phyloP scores from a whole-genome alignment of 257 asterid genomes.

The Rubia yunnanensis region DNA sequence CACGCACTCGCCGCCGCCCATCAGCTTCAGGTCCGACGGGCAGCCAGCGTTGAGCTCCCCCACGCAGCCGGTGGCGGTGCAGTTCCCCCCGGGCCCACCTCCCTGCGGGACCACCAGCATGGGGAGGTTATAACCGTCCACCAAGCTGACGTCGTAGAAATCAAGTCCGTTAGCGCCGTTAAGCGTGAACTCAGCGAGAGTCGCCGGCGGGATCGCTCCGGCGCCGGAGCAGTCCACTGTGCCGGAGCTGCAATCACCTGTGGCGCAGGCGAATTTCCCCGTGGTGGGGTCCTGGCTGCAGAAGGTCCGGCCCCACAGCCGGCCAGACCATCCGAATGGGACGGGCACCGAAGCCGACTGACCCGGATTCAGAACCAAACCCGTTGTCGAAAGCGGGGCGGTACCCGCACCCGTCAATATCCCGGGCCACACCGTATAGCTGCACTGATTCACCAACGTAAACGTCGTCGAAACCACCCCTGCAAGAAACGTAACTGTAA shows the following conservation, averaged over 20 bases:
- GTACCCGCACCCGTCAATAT: constrained; percentile 52
- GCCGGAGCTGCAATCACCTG: constrained; percentile 70
- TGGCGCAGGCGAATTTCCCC: constrained; percentile 46
- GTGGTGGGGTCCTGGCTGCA: constrained; percentile 42
- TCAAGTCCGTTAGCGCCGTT: constrained; percentile 61
- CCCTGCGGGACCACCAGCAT: constrained; percentile 61
- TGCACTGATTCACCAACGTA: constrained; percentile 54
- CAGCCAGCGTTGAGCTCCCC: constrained; percentile 52
- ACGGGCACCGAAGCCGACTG: constrained; percentile 29
- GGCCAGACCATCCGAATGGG: constrained; percentile 66
- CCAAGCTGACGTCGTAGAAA: constrained; percentile 75
- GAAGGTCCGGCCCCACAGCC: constrained; percentile 57
- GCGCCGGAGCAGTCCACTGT: constrained; percentile 43
- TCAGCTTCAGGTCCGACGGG: constrained; percentile 48
- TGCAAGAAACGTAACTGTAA: constrained; percentile 4
- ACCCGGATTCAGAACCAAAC: constrained; percentile 39
- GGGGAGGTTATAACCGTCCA: constrained; percentile 74
- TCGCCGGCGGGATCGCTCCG: constrained; percentile 58
- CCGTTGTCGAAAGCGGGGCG: constrained; percentile 44
- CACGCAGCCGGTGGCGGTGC: constrained; percentile 56
- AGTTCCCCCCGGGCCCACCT: constrained; percentile 44
- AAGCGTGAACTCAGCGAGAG: constrained; percentile 71
- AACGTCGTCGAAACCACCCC: constrained; percentile 43
- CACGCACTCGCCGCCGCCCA: constrained; percentile 22
- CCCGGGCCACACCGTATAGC: constrained; percentile 71